Conservation (phyloP, 192 early-diverging fungal genomes). For the Lunasporangiospora selenospora region DNA sequence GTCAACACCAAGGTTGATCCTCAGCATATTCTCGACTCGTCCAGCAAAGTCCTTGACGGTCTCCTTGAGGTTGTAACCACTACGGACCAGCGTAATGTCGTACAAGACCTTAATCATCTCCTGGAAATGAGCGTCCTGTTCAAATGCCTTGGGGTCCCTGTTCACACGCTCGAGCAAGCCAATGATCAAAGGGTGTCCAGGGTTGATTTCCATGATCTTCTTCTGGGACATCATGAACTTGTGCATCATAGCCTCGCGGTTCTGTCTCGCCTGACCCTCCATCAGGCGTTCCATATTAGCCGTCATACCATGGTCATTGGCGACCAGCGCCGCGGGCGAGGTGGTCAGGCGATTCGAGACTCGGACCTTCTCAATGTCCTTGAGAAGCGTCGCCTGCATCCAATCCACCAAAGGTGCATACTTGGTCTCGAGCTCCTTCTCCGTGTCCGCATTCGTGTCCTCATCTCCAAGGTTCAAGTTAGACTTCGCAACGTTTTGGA, state of each 20-base stretch:
- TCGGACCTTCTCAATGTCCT: constrained; percentile 64
- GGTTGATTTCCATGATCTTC: constrained; percentile 76
- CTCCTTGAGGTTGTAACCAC: constrained; percentile 66
- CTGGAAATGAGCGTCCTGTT: constrained; percentile 51
- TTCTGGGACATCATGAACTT: constrained; percentile 61
- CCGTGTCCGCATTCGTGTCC: constrained; percentile 49
- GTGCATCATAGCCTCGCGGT: constrained; percentile 55
- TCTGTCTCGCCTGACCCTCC: constrained; percentile 60
- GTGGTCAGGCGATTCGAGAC: constrained; percentile 81
- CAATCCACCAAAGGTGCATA: constrained; percentile 65
- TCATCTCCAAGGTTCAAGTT: constrained; percentile 72
- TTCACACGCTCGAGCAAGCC: constrained; percentile 58
- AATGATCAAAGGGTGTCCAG: constrained; percentile 66
- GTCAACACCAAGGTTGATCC: constrained; percentile 56
- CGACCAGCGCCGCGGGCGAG: constrained; percentile 78
- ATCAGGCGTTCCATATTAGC: constrained; percentile 70
- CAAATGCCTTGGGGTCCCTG: constrained; percentile 40
- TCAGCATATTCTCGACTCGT: constrained; percentile 61
- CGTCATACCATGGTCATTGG: constrained; percentile 65
- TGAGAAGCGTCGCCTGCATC: constrained; percentile 53
- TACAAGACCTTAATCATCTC: constrained; percentile 63
- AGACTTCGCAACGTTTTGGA: constrained; percentile 77
- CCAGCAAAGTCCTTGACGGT: constrained; percentile 55
- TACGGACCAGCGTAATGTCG: constrained; percentile 68
- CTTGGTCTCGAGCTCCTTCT: constrained; percentile 57